phyloP scores from a whole-genome alignment of 73 alveolate genomes.

The Durusdinium trenchii region DNA sequence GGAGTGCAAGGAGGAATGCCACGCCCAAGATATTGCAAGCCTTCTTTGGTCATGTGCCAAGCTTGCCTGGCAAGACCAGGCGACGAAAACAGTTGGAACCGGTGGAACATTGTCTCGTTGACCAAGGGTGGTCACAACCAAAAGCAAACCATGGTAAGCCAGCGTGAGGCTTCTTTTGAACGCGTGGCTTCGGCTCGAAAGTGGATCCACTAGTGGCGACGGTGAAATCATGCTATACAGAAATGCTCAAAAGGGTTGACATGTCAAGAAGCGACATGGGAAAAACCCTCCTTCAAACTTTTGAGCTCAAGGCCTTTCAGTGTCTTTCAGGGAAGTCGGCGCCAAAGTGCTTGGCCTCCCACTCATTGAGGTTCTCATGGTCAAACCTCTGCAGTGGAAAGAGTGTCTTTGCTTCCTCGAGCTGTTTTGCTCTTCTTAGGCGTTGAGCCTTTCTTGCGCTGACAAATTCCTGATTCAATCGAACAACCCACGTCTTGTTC shows the following conservation, averaged over 20 bases:
- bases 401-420: neutral
- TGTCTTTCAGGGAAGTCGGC: neutral
- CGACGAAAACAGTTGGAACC: too few species aligned
- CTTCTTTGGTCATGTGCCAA: too few species aligned
- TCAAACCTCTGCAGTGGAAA: neutral
- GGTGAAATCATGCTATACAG: too few species aligned
- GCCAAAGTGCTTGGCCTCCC: neutral
- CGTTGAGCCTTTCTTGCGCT: slow-evolving; percentile 8
- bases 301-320: neutral
- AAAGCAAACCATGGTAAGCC: too few species aligned
- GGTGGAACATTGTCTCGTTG: too few species aligned
- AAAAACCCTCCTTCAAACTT: neutral
- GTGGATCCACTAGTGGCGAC: too few species aligned
- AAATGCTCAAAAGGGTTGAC: neutral
- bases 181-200: too few species aligned
- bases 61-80: too few species aligned
- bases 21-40: too few species aligned
- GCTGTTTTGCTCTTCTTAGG: neutral
- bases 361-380: neutral
- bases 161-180: too few species aligned
- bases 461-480: slow-evolving; percentile 52
- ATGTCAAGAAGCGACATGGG: neutral
- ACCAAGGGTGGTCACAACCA: too few species aligned
- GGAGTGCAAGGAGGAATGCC: too few species aligned
- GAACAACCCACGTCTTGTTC: neutral